Percentiles rank a stretch among this genome's conserved stretches.
Conservation (phyloP, 148 eudicot species). For the Linanthus parryae region DNA sequence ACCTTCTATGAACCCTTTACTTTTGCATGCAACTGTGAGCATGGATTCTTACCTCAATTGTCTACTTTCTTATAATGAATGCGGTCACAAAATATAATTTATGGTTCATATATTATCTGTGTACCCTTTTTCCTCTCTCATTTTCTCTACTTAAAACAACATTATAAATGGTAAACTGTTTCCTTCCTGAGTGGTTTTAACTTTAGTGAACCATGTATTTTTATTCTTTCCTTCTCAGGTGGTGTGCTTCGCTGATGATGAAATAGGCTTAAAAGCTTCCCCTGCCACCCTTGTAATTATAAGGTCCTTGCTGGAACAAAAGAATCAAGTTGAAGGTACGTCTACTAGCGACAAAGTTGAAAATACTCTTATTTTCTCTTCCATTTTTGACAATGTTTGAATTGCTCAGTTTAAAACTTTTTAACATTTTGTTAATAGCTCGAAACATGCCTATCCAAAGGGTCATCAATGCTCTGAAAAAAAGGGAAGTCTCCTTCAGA, state of each 20-base stretch:
- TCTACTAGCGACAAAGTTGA: constrained; percentile 14
- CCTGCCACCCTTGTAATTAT: constrained; percentile 37
- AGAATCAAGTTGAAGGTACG: constrained; percentile 16
- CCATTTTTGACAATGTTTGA: constrained; percentile 2
- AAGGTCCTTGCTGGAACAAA: constrained; percentile 20
- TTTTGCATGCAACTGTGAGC: no score
- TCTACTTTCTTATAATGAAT: no score
- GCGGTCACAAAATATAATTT: no score
- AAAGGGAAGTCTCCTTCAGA: constrained; percentile 56
- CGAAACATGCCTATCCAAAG: no score
- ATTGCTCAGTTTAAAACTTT: background rate
- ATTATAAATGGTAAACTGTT: background rate
- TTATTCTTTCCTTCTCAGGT: constrained; percentile 33
- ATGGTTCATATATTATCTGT: no score
- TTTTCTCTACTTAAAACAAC: no score
- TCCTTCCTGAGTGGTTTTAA: background rate
- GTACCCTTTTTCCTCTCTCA: no score
- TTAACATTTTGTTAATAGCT: constrained; percentile 5
- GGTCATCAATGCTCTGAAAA: constrained; percentile 49
- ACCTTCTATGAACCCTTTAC: no score
- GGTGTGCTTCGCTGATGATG: constrained; percentile 45
- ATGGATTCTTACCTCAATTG: no score
- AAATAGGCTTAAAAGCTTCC: constrained; percentile 23
- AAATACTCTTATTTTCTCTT: background rate
- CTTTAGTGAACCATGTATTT: background rate